Percentiles rank a stretch among this genome's conserved stretches.
phyloP scores from a whole-genome alignment of 495 filamentous ascomycete species.

The Bryoglossum gracile region DNA sequence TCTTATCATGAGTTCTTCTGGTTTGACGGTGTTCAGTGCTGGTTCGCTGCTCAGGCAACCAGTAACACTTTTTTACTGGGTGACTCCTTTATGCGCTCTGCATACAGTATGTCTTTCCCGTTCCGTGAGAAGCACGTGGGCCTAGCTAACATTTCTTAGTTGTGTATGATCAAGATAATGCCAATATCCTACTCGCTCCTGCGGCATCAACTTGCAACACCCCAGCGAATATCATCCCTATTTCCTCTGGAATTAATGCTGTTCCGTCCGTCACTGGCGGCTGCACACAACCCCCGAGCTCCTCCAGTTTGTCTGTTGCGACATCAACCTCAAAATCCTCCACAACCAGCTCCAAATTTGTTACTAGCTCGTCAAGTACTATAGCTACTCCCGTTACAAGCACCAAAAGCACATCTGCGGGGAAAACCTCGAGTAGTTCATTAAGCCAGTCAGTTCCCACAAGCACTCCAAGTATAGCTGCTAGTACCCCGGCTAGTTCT shows the following conservation, averaged over 20 bases:
- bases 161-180: constrained; percentile 14
- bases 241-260: constrained; percentile 5
- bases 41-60: not conserved
- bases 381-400: too few relatives aligned
- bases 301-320: not conserved
- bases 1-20: constrained; percentile 10
- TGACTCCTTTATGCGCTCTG: constrained; percentile 10
- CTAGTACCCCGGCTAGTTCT: too few relatives aligned
- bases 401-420: not conserved
- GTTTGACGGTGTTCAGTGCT: not conserved
- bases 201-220: constrained; percentile 6
- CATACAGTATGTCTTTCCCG: not conserved
- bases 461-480: too few relatives aligned
- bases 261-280: constrained; percentile 5
- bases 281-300: not conserved
- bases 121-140: not conserved
- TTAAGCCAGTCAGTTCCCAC: too few relatives aligned
- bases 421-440: not conserved
- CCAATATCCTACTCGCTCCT: constrained; percentile 11
- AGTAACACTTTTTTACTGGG: not conserved
- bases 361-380: not conserved
- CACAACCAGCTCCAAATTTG: not conserved
- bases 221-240: not conserved
- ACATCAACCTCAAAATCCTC: not conserved
- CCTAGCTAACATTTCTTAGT: not conserved